A percentile compares a stretch with the other conserved stretches of the same genome.
These are phyloP conservation scores for Lagenaria siceraria DNA, from an alignment of 306 rosid genomes.

Conservation along the genomic window DNA sequence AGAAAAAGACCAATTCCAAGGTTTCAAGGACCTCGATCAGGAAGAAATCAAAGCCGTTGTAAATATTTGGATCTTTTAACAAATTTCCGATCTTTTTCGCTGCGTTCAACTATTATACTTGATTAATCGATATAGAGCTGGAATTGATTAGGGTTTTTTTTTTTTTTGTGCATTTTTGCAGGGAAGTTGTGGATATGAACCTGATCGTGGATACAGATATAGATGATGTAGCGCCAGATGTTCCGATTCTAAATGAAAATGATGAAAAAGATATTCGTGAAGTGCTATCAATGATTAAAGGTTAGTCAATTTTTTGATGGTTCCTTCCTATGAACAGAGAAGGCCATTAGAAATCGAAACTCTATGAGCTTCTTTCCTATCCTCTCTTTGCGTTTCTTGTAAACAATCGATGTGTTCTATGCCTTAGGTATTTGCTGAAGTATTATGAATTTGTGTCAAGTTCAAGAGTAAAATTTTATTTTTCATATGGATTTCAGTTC, in stretches of 20 bases:
- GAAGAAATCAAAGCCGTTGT: constrained; percentile 29
- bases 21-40: constrained; percentile 36
- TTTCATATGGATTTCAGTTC: background rate
- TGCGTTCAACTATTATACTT: background rate
- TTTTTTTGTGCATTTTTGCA: constrained; percentile 18
- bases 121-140: background rate
- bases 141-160: background rate
- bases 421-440: background rate
- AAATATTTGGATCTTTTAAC: constrained; percentile 4
- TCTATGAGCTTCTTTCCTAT: background rate
- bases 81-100: background rate
- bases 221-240: constrained; percentile 16
- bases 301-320: constrained; percentile 14
- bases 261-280: constrained; percentile 24
- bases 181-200: constrained; percentile 15
- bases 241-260: constrained; percentile 16
- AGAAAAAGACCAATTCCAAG: constrained; percentile 31
- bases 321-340: background rate
- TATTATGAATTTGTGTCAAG: background rate
- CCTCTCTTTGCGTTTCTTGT: background rate
- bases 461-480: background rate
- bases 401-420: background rate
- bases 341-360: background rate
- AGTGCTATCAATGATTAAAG: constrained; percentile 37
- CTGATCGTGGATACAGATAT: constrained; percentile 7